phyloP scores from a whole-genome alignment of 2,329 filamentous ascomycete species.

The Calycina herbarum region DNA sequence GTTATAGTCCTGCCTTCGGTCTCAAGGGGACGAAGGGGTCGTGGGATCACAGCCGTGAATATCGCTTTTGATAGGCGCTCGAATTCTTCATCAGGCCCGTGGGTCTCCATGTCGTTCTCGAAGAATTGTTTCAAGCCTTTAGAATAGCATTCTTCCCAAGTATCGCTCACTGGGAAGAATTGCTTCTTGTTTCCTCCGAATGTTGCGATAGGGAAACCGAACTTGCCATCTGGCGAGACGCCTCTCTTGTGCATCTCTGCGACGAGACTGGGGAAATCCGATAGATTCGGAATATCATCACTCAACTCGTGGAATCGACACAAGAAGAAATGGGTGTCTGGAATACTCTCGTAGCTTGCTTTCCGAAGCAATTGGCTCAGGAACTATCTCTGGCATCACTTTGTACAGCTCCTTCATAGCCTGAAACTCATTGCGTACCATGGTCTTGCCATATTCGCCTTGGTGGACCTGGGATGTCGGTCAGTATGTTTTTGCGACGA shows the following conservation, averaged over 20 bases:
- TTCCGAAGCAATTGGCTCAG: too few species aligned
- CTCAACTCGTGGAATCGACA: background rate
- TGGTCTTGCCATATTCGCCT: background rate
- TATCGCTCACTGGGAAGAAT: background rate
- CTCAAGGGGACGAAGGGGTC: background rate
- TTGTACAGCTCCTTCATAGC: too few species aligned
- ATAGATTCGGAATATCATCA: background rate
- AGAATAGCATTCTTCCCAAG: background rate
- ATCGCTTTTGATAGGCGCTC: background rate
- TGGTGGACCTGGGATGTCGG: background rate
- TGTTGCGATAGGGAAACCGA: background rate
- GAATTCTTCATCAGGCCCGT: background rate
- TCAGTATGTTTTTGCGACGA: background rate
- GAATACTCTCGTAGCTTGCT: background rate
- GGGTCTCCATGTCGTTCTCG: background rate
- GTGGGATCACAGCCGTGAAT: background rate
- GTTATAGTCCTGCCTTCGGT: background rate
- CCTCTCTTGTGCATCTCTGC: too few species aligned
- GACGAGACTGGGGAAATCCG: too few species aligned
- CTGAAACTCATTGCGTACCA: too few species aligned
- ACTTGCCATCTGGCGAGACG: background rate
- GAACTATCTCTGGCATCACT: too few species aligned
- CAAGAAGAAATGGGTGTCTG: background rate
- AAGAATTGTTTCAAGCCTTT: background rate
- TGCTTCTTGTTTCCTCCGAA: slow-evolving; percentile 3